Base-by-base conservation (phyloP, 2,329 filamentous ascomycete genomes). In the Plectosphaerella cucumerina region DNA sequence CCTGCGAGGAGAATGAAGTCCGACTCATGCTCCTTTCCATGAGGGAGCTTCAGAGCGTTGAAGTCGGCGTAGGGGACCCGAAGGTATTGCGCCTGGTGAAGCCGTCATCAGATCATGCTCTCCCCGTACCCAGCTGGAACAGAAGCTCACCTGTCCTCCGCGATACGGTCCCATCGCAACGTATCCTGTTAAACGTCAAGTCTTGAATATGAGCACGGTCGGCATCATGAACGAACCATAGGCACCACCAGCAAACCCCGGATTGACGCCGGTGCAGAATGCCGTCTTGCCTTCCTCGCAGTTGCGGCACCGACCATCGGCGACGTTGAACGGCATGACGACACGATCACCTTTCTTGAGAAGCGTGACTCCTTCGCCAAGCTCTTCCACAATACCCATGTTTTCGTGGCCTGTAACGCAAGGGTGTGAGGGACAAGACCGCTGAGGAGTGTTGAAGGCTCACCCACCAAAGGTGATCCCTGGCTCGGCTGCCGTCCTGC, bases 31-130 rank as follows among this genome's bases (percentile, higher is more conserved):
- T 85, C 80, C 15, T 70, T 82, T 1, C 82, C 83, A 6, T 75
- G 68, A 1, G 84, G 84, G 2, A 88, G 67, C 49, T 78, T 78
- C 31, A 87, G 64, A 6, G 79, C 80, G 53, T 87, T 87, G 67
- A 86, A 86, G 60, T 87, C 84, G 1, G 84, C 84, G 51, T 81
- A 86, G 0, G 84, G 84, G 2, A 87, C 78, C 4, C 82, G 74
- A 17, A 87, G 67, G 52, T 82, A 87, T 60, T 87, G 81, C 3
- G 83, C 84, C 60, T 85, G 80, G 14, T 26, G 31, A 9, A n/a
- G 35, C 79, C 78, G 47, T 55, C 34, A 51, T 39, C 26, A 31
- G 26, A 31, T 31, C 26, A 31, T 11, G 8, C 12, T 5, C 26
- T 37, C 12, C 6, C 15, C 8, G 3, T 8, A 5, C 14, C 39